Percentiles rank a stretch among this genome's conserved stretches.
Evolutionary conservation across 176 grass and related monocot species (phyloP).

Genomic region (Eragrostis curvula): DNA sequence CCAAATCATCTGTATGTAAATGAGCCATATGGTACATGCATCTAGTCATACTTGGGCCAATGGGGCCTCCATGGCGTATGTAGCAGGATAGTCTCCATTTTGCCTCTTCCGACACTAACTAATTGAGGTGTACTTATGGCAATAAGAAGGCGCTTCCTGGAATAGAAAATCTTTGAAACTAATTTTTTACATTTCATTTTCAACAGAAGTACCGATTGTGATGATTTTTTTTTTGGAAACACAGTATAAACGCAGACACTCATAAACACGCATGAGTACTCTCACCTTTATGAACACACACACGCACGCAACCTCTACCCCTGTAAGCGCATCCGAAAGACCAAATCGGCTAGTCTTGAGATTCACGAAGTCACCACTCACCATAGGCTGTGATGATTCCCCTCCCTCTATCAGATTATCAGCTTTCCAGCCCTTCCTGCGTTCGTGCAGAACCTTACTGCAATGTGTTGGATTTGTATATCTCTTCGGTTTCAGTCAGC

Average conservation of each 20-base stretch:
- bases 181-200: constrained; percentile 7
- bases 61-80: constrained; percentile 1
- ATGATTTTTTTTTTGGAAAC: no score
- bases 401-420: not conserved
- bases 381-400: no score
- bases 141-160: not conserved
- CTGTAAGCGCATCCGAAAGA: no score
- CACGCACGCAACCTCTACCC: no score
- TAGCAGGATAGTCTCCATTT: not conserved
- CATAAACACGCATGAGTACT: no score
- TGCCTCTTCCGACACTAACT: constrained; percentile 14
- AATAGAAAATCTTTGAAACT: not conserved
- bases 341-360: no score
- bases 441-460: not conserved
- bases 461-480: not conserved
- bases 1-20: not conserved
- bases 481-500: not conserved
- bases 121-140: not conserved
- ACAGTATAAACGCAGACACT: no score
- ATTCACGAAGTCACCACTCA: no score
- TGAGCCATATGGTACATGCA: constrained; percentile 7
- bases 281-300: no score
- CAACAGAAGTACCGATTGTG: not conserved
- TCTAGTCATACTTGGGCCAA: constrained; percentile 8
- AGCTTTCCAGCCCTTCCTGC: not conserved